Base-by-base conservation (phyloP, 2,329 filamentous ascomycete species). In the Setomelanomma holmii region DNA sequence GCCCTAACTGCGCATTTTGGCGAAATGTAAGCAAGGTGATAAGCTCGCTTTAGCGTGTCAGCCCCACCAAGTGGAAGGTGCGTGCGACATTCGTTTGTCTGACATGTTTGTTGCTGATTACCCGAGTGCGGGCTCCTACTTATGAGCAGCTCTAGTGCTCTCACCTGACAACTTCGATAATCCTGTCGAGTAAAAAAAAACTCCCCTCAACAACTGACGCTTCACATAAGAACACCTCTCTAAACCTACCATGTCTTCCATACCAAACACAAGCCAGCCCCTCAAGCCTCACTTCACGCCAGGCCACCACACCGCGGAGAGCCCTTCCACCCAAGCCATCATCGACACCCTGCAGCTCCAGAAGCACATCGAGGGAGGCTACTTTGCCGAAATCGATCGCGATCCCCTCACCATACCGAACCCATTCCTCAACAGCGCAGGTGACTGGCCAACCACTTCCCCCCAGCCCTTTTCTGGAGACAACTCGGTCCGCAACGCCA, bases 291-390 rank as follows among this genome's bases (percentile, higher is more conserved):
- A 5, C 19, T 45, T 24, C 23, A n/a, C 16, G n/a, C 27, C 14
- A 5, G n/a, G 19, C 20, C 24, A 16, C 20, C n/a, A 7, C 24
- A 41, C 40, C 33, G 21, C 43, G 21, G 66, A 68, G 30, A 51
- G 60, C 11, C 23, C 47, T 2, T 16, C 19, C 2, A 65, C 58
- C 0, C 51, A 53, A 39, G 33, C 49, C 39, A 19, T 69, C 34
- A 65, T 69, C 51, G 51, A 63, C 2, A 56, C 66, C 2, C 75
- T 83, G 1, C 64, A 72, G 14, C 73, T 83, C 3, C 34, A 61
- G 2, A 74, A 75, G 3, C 78, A 82, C 42, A 71, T 75, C 1
- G 81, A 83, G 55, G 82, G 81, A 41, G 81, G 81, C n/a, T 82
- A 78, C 62, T 83, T 75, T 57, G 42, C 74, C 35, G 76, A 83